Base-by-base conservation (phyloP, 2,329 filamentous ascomycete species). In the Aspergillus alliaceus region DNA sequence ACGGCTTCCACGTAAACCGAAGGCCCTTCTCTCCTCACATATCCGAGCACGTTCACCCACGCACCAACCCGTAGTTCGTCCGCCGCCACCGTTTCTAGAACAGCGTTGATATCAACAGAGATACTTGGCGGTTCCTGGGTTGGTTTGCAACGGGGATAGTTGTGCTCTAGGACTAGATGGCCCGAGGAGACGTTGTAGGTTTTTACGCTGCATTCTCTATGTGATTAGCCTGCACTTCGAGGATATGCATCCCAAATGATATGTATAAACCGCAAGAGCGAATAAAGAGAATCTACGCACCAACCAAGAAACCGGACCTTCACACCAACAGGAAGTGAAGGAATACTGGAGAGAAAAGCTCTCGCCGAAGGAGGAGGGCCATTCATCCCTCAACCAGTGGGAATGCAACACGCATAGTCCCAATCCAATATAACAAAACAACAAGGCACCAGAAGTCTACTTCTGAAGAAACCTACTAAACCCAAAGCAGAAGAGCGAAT, bases 291-390 rank as follows among this genome's bases (percentile, higher is more conserved):
- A 35, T 32, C 51, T 31, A 77, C 86, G 77, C 82, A 96, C 93
- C 93, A 97, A 74, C 91, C 93, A 51, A 98, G 77, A 73, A 98
- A 96, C 59, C 93, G 88, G 59, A 97, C 88, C 77, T 98, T 98
- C n/a, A 86, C 84, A 39, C 84, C 84, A 14, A 77, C 62, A n/a
- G 77, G 69, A 49, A 78, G 77, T 51, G 70, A 69, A 3, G 82
- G 77, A 14, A 93, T 76, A 56, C 83, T 78, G 14, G 84, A 85
- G 54, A 93, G 79, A 58, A 91, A 85, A 58, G 87, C 85, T 39
- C 87, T 78, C 57, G 77, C 80, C 22, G 87, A 88, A 6, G 91
- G 84, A 31, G 85, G 77, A 27, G 90, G 89, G 8, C 83, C 84
- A 60, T 71, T 74, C 68, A 73, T 75, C 54, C 61, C 64, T 61